Percentiles rank a stretch among this genome's conserved stretches.
Conservation (phyloP, 2,329 filamentous ascomycete genomes). For the Pestalotiopsis fici region DNA sequence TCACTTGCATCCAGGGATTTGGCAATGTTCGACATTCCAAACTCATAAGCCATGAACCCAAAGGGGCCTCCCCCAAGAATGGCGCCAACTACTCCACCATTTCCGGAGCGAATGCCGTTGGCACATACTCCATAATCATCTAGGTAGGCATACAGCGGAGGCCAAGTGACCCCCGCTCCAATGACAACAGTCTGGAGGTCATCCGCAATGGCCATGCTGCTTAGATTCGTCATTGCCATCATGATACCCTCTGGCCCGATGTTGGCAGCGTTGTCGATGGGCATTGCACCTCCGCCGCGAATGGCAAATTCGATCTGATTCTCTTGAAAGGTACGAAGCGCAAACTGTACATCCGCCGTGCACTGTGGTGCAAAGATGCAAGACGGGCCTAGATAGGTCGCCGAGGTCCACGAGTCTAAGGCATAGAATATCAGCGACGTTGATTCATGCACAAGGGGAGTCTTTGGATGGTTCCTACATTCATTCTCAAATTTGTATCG, state of each 20-base stretch:
- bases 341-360: neutral
- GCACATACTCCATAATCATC: neutral
- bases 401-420: neutral
- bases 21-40: neutral
- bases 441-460: neutral
- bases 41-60: neutral
- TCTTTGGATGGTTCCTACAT: neutral
- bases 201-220: neutral
- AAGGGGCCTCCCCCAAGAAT: neutral
- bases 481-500: neutral
- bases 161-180: neutral
- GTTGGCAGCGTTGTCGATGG: neutral
- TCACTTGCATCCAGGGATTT: neutral
- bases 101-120: neutral
- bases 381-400: neutral
- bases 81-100: neutral
- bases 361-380: neutral
- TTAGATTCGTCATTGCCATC: neutral
- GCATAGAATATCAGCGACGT: neutral
- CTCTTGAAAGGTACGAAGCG: neutral
- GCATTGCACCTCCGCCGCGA: neutral
- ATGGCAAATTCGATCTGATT: neutral
- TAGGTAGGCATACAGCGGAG: neutral
- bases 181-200: neutral
- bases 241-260: neutral